Percentiles rank a stretch among this genome's conserved stretches.
phyloP scores from a whole-genome alignment of 352 stramenopile species.

The Sclerospora graminicola region DNA sequence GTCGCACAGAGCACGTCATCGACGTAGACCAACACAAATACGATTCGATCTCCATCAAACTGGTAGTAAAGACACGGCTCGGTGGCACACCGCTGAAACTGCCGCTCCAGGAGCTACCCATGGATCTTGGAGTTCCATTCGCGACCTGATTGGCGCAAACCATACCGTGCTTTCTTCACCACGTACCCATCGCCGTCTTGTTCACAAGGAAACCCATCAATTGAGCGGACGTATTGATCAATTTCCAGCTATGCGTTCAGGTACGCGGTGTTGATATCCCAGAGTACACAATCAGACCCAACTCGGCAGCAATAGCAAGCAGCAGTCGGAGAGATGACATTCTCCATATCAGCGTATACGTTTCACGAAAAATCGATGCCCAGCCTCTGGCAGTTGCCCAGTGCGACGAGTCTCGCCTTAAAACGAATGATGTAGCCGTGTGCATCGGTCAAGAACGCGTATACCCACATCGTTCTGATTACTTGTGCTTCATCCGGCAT shows the following conservation, averaged over 20 bases:
- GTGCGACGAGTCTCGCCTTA: not conserved
- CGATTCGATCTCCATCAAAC: not conserved
- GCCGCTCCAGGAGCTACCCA: not conserved
- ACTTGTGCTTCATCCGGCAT: too few species aligned
- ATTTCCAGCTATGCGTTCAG: slow-evolving; percentile 1
- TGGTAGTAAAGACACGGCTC: slow-evolving; percentile 8
- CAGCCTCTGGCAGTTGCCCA: slow-evolving; percentile 1
- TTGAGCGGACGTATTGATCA: not conserved
- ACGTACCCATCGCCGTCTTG: slow-evolving; percentile 1
- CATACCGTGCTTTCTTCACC: slow-evolving; percentile 3
- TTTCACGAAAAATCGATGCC: slow-evolving; percentile 1
- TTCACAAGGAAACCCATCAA: not conserved
- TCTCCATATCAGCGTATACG: not conserved
- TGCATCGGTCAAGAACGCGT: not conserved
- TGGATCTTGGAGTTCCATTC: slow-evolving; percentile 6
- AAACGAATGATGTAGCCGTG: not conserved
- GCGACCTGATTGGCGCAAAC: slow-evolving; percentile 1
- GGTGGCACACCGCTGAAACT: not conserved
- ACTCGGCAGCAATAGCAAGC: not conserved
- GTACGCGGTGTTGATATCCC: slow-evolving; percentile 3
- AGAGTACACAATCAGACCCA: not conserved
- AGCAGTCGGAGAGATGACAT: slow-evolving; percentile 1
- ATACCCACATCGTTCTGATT: not conserved
- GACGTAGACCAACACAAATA: not conserved
- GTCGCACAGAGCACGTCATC: slow-evolving; percentile 1